Base-by-base conservation (phyloP, 192 early-diverging fungal genomes). In the Backusella tarrabulga region DNA sequence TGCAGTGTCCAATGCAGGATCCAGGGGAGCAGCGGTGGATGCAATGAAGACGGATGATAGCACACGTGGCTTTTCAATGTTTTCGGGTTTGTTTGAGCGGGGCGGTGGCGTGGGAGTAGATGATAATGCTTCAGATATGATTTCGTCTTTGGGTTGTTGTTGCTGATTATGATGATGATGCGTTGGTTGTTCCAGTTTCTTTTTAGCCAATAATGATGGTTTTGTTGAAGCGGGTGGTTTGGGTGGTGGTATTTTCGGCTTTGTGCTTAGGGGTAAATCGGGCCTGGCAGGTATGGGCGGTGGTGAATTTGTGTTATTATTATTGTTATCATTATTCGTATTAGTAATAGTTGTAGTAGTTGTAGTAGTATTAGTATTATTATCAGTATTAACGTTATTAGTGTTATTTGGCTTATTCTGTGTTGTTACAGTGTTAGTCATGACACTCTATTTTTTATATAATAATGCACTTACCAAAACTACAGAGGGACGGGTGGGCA, bases 1-100 rank as follows among this genome's bases (percentile, higher is more conserved):
- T 32, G 73, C 76, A 34, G 34, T 72, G 35, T 82, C 80, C 29
- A 78, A 19, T 11, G 80, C 80, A 46, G 80, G 80, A 35, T 82
- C 80, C 6, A 82, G 56, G 15, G 80, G 80, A 14, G 80, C 80
- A 21, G 80, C 77, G 26, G 73, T 67, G 17, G 80, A 70, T 54
- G 80, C 67, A 54, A 82, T 78, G 32, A 76, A 78, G 19, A 82
- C 77, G 6, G 52, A 71, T 12, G 68, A 71, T 8, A 36, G 5
- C 17, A 50, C 44, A 40, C 76, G 67, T 34, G 71, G 52, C 35
- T 63, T 34, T 34, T 42, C 73, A 8, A 36, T 23, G 11, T 23
- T 40, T 26, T 66, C 34, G 0, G 73, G 73, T 63, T 38, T 60
- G 21, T 66, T 56, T 3, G 56, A 38, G 14, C 36, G 75, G 19